Percentiles rank a stretch among this genome's conserved stretches.
Conservation (phyloP, 2,329 filamentous ascomycete genomes). For the Arthrobotrys sinensis region DNA sequence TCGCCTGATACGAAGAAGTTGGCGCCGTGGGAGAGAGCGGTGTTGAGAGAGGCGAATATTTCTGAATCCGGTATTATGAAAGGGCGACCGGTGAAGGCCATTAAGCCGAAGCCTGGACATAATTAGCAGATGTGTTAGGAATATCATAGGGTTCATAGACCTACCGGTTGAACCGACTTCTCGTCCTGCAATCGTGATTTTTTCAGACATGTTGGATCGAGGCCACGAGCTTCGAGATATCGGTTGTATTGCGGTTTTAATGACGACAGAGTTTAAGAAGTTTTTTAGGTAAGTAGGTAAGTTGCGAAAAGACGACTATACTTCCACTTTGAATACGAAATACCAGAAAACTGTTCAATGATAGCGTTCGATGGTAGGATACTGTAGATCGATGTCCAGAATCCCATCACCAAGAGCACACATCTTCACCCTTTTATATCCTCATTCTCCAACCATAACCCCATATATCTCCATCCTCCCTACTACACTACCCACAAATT, state of each 20-base stretch:
- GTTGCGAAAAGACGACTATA: too few species aligned
- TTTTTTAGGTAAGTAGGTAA: too few species aligned
- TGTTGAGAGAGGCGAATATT: slow-evolving; percentile 73
- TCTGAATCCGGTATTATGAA: slow-evolving; percentile 68
- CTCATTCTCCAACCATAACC: not conserved
- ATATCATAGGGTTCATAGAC: not conserved
- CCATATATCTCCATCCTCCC: slow-evolving; percentile 5
- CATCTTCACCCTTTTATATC: not conserved
- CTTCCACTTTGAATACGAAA: too few species aligned
- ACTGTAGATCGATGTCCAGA: not conserved
- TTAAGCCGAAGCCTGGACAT: slow-evolving; percentile 54
- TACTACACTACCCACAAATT: not conserved
- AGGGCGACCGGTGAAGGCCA: slow-evolving; percentile 65
- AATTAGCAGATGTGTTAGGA: not conserved
- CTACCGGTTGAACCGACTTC: slow-evolving; percentile 36
- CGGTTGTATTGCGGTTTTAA: not conserved
- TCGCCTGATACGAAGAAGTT: slow-evolving; percentile 77
- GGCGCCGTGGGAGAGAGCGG: slow-evolving; percentile 68
- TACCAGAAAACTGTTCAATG: too few species aligned
- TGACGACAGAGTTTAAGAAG: not conserved
- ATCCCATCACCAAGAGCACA: not conserved
- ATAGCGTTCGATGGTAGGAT: not conserved
- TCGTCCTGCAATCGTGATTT: slow-evolving; percentile 39
- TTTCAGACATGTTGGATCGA: not conserved
- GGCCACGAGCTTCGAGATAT: not conserved